Base-by-base conservation (phyloP, 163 green algal species). In the Chloromonas sp. region DNA sequence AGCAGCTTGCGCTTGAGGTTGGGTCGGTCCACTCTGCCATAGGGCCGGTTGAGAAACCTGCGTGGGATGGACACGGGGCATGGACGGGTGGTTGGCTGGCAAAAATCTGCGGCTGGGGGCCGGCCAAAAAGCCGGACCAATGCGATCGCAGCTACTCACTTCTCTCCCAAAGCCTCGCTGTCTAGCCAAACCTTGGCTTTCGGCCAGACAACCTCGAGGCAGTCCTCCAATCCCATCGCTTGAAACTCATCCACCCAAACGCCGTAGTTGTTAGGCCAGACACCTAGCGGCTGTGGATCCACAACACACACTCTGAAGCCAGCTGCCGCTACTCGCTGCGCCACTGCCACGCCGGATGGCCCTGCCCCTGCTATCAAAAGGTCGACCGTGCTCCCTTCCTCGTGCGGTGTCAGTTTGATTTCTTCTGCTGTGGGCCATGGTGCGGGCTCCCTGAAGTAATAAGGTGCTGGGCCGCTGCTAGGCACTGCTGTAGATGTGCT, bases 181-280 rank as follows among this genome's bases (percentile, higher is more conserved):
- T 98, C 93, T 8, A 99, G 90, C 83, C 93, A 94, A 57, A 99
- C 97, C 70, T 93, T 93, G 14, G 97, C 96, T 80, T 93, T 93
- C 0, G 90, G 87, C 97, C 97, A 99, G 5, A 80, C 91, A 11
- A 93, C 87, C 57, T 98, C 93, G 62, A 99, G 90, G 91, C 92
- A 98, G 86, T 99, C 96, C 3, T 94, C 89, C 79, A 99, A 87
- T 0, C 96, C 97, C 95, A 99, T 97, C 0, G 92, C 93, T 85
- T 97, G 90, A 83, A 99, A 99, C 91, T 99, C 97, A 81, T 99
- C 97, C 1, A 97, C 88, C 97, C 97, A 99, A 14, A 99, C 96
- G 60, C 97, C 97, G 86, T 99, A 99, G 85, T 99, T 99, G 88
- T 99, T 99, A 0, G 94, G 93, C 97, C 97, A 99, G 61, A 92